A percentile compares a stretch with the other conserved stretches of the same genome.
Evolutionary conservation across 352 stramenopile species (phyloP).

Genomic region (Globisporangium ultimum): DNA sequence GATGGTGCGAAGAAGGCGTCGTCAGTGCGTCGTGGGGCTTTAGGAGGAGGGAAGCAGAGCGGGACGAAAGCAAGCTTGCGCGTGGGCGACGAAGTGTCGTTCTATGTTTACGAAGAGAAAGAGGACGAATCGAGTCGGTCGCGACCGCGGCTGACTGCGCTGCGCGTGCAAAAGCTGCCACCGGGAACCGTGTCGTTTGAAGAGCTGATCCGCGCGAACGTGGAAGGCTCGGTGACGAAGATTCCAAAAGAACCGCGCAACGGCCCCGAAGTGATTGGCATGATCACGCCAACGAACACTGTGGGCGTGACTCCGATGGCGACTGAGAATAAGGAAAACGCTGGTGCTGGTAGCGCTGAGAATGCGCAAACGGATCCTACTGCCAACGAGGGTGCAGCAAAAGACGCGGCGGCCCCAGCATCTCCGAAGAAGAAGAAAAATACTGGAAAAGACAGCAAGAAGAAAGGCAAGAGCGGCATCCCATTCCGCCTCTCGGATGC

Average conservation of each 20-base stretch:
- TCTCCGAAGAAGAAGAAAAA: constrained; percentile 9
- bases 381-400: neutral
- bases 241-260: constrained; percentile 65
- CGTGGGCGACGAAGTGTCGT: constrained; percentile 74
- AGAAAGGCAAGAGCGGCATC: constrained; percentile 30
- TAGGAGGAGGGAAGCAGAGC: constrained; percentile 12
- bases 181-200: constrained; percentile 63
- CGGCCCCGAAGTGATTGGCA: constrained; percentile 49
- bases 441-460: constrained; percentile 27
- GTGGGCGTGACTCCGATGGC: neutral
- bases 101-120: constrained; percentile 72
- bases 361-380: constrained; percentile 15
- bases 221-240: constrained; percentile 61
- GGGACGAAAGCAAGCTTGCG: constrained; percentile 22
- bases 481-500: constrained; percentile 59
- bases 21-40: too few relatives aligned
- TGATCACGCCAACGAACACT: constrained; percentile 30
- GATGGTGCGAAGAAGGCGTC: constrained; percentile 11
- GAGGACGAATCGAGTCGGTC: constrained; percentile 38
- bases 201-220: constrained; percentile 45
- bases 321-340: constrained; percentile 5
- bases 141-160: constrained; percentile 42
- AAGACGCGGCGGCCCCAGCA: neutral
- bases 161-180: constrained; percentile 66
- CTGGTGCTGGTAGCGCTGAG: constrained; percentile 4